Evolutionary conservation across 345 rosid genomes (phyloP).

Genomic region (Syzygium grande): DNA sequence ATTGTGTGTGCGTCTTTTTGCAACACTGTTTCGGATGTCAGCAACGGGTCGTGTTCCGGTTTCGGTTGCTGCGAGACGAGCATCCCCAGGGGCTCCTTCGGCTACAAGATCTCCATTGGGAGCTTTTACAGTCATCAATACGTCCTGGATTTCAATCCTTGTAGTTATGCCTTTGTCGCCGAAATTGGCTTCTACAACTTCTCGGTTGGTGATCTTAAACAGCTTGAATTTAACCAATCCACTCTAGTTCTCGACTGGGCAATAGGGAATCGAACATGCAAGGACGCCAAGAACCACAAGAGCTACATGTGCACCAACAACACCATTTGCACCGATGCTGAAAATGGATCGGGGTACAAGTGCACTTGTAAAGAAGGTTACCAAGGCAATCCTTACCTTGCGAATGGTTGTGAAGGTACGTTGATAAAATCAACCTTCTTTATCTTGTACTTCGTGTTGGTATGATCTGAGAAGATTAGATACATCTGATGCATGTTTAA

Average conservation of each 20-base stretch:
- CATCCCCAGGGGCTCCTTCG: background rate
- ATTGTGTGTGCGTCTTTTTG: background rate
- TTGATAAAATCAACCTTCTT: background rate
- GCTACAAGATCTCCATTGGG: rapidly evolving
- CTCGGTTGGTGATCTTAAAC: background rate
- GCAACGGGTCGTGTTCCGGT: constrained; percentile 3
- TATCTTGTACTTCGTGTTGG: background rate
- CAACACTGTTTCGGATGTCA: background rate
- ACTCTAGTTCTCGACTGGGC: background rate
- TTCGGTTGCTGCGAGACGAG: constrained; percentile 10
- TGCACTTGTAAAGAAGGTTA: constrained; percentile 12
- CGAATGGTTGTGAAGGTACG: constrained; percentile 1
- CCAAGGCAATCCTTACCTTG: constrained; percentile 10
- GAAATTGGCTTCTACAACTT: background rate
- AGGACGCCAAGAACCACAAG: background rate
- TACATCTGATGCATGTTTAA: background rate
- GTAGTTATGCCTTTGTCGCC: constrained; percentile 14
- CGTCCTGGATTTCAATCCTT: constrained; percentile 2
- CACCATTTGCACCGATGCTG: background rate
- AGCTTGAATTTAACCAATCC: background rate
- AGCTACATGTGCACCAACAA: background rate
- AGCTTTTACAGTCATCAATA: background rate
- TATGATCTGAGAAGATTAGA: background rate
- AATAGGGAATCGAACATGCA: background rate
- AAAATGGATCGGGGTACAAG: background rate